A percentile compares a stretch with the other conserved stretches of the same genome.
Conservation (phyloP, 345 rosid genomes). For the Citrus glauca region DNA sequence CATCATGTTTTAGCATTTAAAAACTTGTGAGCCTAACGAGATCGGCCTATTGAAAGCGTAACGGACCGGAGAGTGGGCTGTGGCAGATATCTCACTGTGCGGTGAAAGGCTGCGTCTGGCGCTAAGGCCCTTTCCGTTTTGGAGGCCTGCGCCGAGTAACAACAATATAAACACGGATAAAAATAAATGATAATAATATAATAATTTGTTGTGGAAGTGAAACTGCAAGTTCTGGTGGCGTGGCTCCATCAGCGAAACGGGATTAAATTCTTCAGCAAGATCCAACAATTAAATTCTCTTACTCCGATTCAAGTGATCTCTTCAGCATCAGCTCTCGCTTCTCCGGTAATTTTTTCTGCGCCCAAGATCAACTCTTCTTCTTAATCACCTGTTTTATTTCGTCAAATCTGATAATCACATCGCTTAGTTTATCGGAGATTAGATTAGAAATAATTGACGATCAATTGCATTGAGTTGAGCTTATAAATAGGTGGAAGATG, state of each 20-base stretch:
- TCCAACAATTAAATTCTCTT: background rate
- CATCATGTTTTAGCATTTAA: no score
- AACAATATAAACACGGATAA: background rate
- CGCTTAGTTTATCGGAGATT: background rate
- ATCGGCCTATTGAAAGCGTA: no score
- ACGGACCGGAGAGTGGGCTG: no score
- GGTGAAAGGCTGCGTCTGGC: no score
- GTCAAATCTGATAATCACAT: background rate
- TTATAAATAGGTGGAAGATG: conserved; percentile 18
- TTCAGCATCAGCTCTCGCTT: no score
- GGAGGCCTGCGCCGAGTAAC: no score
- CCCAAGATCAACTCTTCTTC: background rate
- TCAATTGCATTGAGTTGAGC: background rate
- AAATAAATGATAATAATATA: background rate
- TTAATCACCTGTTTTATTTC: background rate
- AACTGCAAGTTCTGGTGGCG: background rate
- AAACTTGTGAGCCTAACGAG: no score
- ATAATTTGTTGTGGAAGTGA: background rate
- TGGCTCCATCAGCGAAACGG: background rate
- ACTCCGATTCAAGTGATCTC: no score
- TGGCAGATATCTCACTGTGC: no score
- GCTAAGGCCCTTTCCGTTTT: background rate
- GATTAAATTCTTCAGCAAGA: background rate
- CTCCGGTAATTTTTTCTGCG: background rate
- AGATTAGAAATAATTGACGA: background rate